phyloP scores from a whole-genome alignment of 768 basidiomycete genomes.

The Pulveroboletus sp. region DNA sequence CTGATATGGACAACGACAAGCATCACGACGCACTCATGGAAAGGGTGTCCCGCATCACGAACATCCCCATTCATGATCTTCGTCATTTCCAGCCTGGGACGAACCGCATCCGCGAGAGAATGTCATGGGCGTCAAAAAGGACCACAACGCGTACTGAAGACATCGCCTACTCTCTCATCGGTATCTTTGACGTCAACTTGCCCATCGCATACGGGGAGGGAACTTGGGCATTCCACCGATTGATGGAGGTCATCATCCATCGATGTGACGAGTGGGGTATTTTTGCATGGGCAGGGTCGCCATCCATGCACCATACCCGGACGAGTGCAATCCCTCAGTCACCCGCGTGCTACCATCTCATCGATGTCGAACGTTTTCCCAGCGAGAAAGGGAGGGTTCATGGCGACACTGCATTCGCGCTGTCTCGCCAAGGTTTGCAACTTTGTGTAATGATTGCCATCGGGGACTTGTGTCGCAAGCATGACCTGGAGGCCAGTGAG shows the following conservation, averaged over 20 bases:
- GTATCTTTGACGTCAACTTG: conserved; percentile 23
- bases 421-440: conserved; percentile 15
- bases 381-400: conserved; percentile 7
- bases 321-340: conserved; percentile 13
- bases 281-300: conserved; percentile 21
- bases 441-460: conserved; percentile 10
- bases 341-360: conserved; percentile 16
- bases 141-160: conserved; percentile 25
- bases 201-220: conserved; percentile 16
- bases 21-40: not conserved
- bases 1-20: conserved; percentile 6
- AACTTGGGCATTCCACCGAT: conserved; percentile 23
- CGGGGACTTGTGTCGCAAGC: conserved; percentile 3
- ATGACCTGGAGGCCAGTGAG: too few species aligned
- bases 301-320: conserved; percentile 12
- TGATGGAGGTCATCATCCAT: conserved; percentile 23
- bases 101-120: conserved; percentile 11
- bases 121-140: conserved; percentile 25
- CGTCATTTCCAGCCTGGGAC: conserved; percentile 9
- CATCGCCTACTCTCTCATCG: conserved; percentile 23
- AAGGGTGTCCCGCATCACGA: conserved; percentile 4
- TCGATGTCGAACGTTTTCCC: conserved; percentile 2
- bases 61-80: conserved; percentile 10
- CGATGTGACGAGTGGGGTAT: conserved; percentile 24
- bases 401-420: conserved; percentile 13